These are phyloP conservation scores for Francoa sonchifolia DNA, from an alignment of 441 rosid species.

Conservation along the genomic window DNA sequence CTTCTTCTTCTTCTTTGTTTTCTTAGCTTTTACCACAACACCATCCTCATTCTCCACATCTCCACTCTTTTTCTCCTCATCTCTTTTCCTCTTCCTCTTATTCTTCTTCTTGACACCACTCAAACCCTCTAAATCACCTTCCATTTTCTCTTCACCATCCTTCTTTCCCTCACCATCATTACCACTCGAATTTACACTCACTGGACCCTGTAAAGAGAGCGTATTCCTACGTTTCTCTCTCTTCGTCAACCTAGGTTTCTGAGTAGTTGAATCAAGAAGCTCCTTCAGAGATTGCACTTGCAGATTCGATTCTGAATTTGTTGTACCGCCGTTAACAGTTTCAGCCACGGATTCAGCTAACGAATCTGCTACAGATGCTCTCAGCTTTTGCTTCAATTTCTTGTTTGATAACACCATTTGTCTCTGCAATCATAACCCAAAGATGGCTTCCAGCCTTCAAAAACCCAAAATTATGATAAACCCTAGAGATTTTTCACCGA, in stretches of 20 bases:
- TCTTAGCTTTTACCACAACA: constrained; percentile 12
- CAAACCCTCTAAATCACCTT: constrained; percentile 5
- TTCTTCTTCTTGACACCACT: constrained; percentile 9
- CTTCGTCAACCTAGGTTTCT: constrained; percentile 59
- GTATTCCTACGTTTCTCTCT: constrained; percentile 51
- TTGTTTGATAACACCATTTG: constrained; percentile 82
- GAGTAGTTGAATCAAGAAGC: constrained; percentile 42
- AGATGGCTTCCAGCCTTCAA: too few relatives aligned
- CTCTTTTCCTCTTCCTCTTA: constrained; percentile 8
- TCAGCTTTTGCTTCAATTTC: constrained; percentile 73
- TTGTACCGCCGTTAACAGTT: constrained; percentile 5
- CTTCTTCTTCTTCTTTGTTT: constrained; percentile 22
- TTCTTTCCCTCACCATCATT: constrained; percentile 10
- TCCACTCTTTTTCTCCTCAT: constrained; percentile 31
- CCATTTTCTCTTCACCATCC: too few relatives aligned
- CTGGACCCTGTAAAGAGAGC: constrained; percentile 17
- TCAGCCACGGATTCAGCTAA: constrained; percentile 15
- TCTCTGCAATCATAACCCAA: too few relatives aligned
- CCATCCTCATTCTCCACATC: constrained; percentile 13
- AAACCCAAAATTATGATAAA: too few relatives aligned
- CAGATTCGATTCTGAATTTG: constrained; percentile 14
- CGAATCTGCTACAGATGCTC: constrained; percentile 33
- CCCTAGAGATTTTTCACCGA: too few relatives aligned
- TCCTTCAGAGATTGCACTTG: constrained; percentile 35
- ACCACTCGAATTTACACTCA: constrained; percentile 7